Conservation (phyloP, 1,139 yeast genomes). For the Scheffersomyces stambukii region DNA sequence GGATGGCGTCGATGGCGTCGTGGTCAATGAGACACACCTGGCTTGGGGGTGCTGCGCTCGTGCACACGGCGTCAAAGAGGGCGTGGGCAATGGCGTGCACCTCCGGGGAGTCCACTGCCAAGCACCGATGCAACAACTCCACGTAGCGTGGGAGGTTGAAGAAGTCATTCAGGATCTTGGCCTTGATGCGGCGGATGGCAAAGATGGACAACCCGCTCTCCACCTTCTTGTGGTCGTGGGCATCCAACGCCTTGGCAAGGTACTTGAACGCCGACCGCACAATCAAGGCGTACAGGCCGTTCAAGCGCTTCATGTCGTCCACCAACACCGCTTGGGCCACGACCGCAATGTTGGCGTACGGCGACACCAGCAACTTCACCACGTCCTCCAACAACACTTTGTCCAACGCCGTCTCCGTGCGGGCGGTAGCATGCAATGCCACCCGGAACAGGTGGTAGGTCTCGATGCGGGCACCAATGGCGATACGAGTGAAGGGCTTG, state of each 20-base stretch:
- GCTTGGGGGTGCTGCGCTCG: constrained; percentile 54
- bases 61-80: constrained; percentile 44
- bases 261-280: constrained; percentile 47
- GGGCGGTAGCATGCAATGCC: constrained; percentile 68
- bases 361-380: constrained; percentile 63
- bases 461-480: constrained; percentile 73
- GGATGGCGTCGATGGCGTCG: constrained; percentile 44
- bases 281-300: constrained; percentile 61
- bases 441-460: constrained; percentile 75
- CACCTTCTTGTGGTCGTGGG: constrained; percentile 52
- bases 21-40: constrained; percentile 53
- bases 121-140: constrained; percentile 50
- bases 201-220: constrained; percentile 66
- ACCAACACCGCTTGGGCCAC: constrained; percentile 70
- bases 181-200: constrained; percentile 47
- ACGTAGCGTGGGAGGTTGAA: constrained; percentile 46
- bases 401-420: constrained; percentile 70
- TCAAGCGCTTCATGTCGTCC: constrained; percentile 68
- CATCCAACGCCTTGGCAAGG: constrained; percentile 49
- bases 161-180: constrained; percentile 56
- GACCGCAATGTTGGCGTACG: constrained; percentile 64
- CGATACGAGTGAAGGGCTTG: constrained; percentile 76
- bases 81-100: constrained; percentile 50
- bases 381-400: constrained; percentile 62
- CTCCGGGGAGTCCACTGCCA: constrained; percentile 54